Conservation (phyloP, 192 early-diverging fungal genomes). For the Podila epicladia region DNA sequence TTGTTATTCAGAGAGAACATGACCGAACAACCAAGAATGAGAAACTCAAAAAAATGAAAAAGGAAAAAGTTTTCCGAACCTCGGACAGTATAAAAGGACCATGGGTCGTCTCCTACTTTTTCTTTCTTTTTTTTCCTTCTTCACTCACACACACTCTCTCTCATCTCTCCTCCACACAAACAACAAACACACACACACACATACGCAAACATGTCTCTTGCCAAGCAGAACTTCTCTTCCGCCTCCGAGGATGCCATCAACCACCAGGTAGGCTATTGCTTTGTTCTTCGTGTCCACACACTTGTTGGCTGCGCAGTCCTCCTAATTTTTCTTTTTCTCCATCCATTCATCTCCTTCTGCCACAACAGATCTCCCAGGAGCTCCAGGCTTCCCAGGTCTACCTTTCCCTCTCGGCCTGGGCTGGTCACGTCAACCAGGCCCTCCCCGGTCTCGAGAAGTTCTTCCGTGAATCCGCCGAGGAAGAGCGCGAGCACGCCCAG, state of each 20-base stretch:
- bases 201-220: conserved; percentile 45
- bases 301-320: not conserved
- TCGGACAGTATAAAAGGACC: conserved; percentile 1
- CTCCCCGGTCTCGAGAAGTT: conserved; percentile 66
- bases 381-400: conserved; percentile 68
- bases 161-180: conserved; percentile 2
- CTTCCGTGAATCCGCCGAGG: conserved; percentile 59
- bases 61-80: not conserved
- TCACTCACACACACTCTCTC: not conserved
- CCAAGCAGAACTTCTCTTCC: conserved; percentile 66
- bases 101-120: conserved; percentile 2
- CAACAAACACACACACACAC: not conserved
- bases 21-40: not conserved
- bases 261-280: conserved; percentile 36
- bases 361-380: conserved; percentile 63
- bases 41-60: not conserved
- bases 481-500: conserved; percentile 59
- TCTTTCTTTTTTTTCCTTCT: not conserved
- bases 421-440: conserved; percentile 52
- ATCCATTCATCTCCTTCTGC: not conserved
- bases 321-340: not conserved
- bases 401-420: conserved; percentile 64
- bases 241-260: conserved; percentile 64
- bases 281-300: not conserved
- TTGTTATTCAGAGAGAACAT: not conserved